A percentile compares a stretch with the other conserved stretches of the same genome.
These are phyloP conservation scores for Thalassiosira profunda DNA, from an alignment of 108 stramenopile genomes.

Conservation along the genomic window DNA sequence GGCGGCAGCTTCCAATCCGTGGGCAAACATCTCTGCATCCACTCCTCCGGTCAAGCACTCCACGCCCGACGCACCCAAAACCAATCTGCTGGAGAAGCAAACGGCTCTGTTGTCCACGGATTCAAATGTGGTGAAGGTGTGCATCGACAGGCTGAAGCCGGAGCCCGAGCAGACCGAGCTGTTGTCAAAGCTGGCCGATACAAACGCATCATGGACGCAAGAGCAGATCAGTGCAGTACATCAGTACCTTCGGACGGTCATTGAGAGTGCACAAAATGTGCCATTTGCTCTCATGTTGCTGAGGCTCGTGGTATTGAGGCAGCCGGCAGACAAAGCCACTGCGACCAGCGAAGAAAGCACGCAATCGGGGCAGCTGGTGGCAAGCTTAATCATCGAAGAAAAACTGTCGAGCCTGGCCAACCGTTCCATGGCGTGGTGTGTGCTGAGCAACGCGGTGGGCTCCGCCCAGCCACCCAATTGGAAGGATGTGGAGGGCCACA, in stretches of 20 bases:
- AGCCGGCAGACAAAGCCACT: not conserved
- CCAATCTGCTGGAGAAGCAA: conserved; percentile 58
- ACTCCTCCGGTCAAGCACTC: conserved; percentile 1
- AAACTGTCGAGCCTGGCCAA: conserved; percentile 15
- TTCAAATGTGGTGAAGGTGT: conserved; percentile 50
- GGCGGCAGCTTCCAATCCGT: conserved; percentile 47
- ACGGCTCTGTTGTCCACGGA: conserved; percentile 69
- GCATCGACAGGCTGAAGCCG: conserved; percentile 43
- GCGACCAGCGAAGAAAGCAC: not conserved
- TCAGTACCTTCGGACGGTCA: conserved; percentile 24
- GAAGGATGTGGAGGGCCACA: not conserved
- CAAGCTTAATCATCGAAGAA: conserved; percentile 30
- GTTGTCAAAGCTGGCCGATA: conserved; percentile 16
- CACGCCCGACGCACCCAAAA: conserved; percentile 2
- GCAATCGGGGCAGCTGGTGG: conserved; percentile 12
- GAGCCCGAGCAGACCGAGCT: conserved; percentile 14
- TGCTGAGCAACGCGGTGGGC: conserved; percentile 53
- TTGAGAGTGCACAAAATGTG: conserved; percentile 7
- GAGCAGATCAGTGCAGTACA: conserved; percentile 14
- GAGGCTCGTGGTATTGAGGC: conserved; percentile 57
- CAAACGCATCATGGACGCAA: conserved; percentile 5
- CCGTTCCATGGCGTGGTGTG: conserved; percentile 61
- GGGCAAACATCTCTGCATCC: conserved; percentile 49
- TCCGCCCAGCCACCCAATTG: conserved; percentile 15
- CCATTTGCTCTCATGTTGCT: conserved; percentile 67